phyloP scores from a whole-genome alignment of 2,329 filamentous ascomycete species.

The Annulohypoxylon truncatum region DNA sequence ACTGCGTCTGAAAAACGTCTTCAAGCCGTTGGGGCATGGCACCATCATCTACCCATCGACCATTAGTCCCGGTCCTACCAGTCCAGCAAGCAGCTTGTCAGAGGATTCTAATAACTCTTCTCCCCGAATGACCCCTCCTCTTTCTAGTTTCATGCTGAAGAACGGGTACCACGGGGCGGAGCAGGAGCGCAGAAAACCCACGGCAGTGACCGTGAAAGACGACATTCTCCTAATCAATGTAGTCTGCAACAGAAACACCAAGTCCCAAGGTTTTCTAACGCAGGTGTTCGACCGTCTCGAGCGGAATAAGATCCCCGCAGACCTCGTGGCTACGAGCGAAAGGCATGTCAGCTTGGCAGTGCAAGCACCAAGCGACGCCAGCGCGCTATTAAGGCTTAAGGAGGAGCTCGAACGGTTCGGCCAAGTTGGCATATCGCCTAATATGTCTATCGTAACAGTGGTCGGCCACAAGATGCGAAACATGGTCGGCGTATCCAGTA shows the following conservation, averaged over 20 bases:
- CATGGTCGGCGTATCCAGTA: constrained; percentile 48
- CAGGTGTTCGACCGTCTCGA: constrained; percentile 48
- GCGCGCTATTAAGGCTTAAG: constrained; percentile 41
- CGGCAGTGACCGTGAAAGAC: constrained; percentile 48
- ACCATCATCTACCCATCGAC: constrained; percentile 70
- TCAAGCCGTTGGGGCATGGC: constrained; percentile 69
- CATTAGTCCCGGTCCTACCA: constrained; percentile 28
- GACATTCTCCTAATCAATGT: constrained; percentile 48
- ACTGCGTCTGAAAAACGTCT: constrained; percentile 75
- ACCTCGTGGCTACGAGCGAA: constrained; percentile 49
- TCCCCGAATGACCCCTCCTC: constrained; percentile 33
- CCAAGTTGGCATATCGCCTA: constrained; percentile 42
- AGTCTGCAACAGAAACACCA: constrained; percentile 48
- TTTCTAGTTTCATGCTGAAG: constrained; percentile 47
- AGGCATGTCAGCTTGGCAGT: constrained; percentile 48
- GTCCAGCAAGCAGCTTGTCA: constrained; percentile 17
- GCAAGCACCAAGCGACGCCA: constrained; percentile 42
- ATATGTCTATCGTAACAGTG: constrained; percentile 49
- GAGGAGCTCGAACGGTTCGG: constrained; percentile 48
- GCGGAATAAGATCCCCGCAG: constrained; percentile 45
- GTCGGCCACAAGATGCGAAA: constrained; percentile 50
- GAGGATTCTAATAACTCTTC: constrained; percentile 6
- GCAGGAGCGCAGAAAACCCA: constrained; percentile 46
- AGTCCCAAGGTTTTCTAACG: constrained; percentile 47
- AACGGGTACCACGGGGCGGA: constrained; percentile 47